Conservation (phyloP, 139 green algal species). For the Tetraselmis chui region DNA sequence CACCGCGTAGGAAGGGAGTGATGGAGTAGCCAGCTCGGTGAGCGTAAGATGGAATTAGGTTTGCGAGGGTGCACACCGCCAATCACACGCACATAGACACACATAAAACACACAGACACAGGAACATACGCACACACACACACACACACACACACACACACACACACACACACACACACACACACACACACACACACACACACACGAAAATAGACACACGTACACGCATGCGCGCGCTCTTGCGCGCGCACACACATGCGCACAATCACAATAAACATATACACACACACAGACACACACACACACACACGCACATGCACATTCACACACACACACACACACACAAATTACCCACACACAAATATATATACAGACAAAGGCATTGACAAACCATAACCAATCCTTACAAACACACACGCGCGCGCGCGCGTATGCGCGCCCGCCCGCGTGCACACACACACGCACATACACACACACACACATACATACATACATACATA, state of each 20-base stretch:
- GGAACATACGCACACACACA: not conserved
- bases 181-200: not conserved
- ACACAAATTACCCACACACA: not conserved
- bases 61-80: too few relatives aligned
- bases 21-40: not conserved
- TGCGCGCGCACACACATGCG: too few relatives aligned
- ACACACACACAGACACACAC: not conserved
- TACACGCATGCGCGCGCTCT: not conserved
- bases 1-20: not conserved
- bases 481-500: not conserved
- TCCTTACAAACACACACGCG: not conserved
- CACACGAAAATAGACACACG: not conserved
- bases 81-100: too few relatives aligned
- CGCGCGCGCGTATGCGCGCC: not conserved
- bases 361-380: not conserved
- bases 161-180: not conserved
- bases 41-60: not conserved
- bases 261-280: too few relatives aligned
- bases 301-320: not conserved
- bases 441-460: not conserved
- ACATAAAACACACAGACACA: constrained; percentile 6
- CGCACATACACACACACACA: constrained; percentile 1
- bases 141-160: not conserved
- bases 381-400: too few relatives aligned
- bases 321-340: constrained; percentile 2